Conservation (phyloP, 768 basidiomycete species). For the Thelephora ganbajun region DNA sequence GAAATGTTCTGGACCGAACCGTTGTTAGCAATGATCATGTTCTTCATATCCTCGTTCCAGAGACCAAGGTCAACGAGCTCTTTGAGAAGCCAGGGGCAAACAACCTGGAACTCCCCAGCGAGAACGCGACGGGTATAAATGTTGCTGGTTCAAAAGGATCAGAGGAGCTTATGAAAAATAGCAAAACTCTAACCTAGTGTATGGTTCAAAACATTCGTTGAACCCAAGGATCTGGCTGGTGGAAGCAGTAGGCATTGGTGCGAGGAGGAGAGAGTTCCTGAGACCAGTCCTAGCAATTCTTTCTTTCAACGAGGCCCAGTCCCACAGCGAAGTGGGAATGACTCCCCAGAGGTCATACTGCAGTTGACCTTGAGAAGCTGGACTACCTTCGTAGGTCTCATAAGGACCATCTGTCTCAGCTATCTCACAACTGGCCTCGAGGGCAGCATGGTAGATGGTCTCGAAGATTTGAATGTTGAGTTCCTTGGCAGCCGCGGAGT, state of each 20-base stretch:
- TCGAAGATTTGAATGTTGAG: slow-evolving; percentile 96
- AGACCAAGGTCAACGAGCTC: slow-evolving; percentile 91
- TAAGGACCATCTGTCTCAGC: slow-evolving; percentile 72
- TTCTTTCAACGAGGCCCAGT: slow-evolving; percentile 80
- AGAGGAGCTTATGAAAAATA: neutral
- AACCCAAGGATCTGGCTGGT: slow-evolving; percentile 96
- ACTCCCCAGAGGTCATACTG: slow-evolving; percentile 96
- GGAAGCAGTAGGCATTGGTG: slow-evolving; percentile 99
- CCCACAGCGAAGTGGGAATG: slow-evolving; percentile 80
- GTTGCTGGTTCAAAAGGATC: slow-evolving; percentile 44
- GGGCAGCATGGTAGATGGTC: slow-evolving; percentile 93
- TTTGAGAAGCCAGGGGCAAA: slow-evolving; percentile 97
- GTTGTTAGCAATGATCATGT: slow-evolving; percentile 95
- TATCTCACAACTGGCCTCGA: slow-evolving; percentile 83
- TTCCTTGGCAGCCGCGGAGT: slow-evolving; percentile 70
- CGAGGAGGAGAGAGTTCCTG: slow-evolving; percentile 78
- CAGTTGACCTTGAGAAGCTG: slow-evolving; percentile 75
- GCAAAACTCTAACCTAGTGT: slow-evolving; percentile 56
- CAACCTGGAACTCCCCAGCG: slow-evolving; percentile 99
- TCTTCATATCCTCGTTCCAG: slow-evolving; percentile 99
- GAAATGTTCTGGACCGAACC: slow-evolving; percentile 83
- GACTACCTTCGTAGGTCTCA: slow-evolving; percentile 82
- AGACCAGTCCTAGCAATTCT: slow-evolving; percentile 73
- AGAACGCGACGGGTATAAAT: slow-evolving; percentile 98
- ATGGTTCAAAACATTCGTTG: slow-evolving; percentile 99